Percentiles rank a stretch among this genome's conserved stretches.
phyloP scores from a whole-genome alignment of 305 asterid species.

The Ajuga reptans region DNA sequence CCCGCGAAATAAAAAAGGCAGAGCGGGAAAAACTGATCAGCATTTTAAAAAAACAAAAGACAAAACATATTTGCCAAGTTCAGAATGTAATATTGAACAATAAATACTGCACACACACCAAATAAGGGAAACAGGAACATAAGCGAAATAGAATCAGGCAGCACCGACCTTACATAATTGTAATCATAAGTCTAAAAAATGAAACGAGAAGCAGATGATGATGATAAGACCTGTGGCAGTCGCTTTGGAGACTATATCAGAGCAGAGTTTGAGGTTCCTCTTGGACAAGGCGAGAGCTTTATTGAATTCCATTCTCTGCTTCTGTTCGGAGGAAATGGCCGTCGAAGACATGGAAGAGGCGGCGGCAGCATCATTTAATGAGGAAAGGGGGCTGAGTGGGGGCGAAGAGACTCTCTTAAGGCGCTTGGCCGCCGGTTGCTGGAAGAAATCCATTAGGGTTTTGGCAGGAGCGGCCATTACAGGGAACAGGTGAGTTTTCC shows the following conservation, averaged over 20 bases:
- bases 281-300: slow-evolving; percentile 72
- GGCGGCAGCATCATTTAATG: slow-evolving; percentile 13
- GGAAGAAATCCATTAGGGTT: slow-evolving; percentile 65
- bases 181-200: not conserved
- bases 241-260: slow-evolving; percentile 45
- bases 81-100: not conserved
- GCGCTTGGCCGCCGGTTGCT: slow-evolving; percentile 76
- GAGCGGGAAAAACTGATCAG: not conserved
- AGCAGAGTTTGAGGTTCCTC: slow-evolving; percentile 60
- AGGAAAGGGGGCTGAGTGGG: slow-evolving; percentile 13
- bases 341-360: slow-evolving; percentile 23
- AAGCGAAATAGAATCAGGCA: not conserved
- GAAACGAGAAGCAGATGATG: not conserved
- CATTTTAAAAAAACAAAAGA: not conserved
- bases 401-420: slow-evolving; percentile 45
- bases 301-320: slow-evolving; percentile 54
- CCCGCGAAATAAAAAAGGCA: too few species aligned
- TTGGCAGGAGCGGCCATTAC: slow-evolving; percentile 53
- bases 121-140: not conserved
- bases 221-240: slow-evolving; percentile 32
- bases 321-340: slow-evolving; percentile 47
- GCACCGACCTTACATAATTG: not conserved
- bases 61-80: too few species aligned
- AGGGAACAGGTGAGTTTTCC: not conserved
- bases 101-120: not conserved